These are phyloP conservation scores for Neurospora sp. DNA, from an alignment of 2,329 filamentous ascomycete genomes.

Conservation along the genomic window DNA sequence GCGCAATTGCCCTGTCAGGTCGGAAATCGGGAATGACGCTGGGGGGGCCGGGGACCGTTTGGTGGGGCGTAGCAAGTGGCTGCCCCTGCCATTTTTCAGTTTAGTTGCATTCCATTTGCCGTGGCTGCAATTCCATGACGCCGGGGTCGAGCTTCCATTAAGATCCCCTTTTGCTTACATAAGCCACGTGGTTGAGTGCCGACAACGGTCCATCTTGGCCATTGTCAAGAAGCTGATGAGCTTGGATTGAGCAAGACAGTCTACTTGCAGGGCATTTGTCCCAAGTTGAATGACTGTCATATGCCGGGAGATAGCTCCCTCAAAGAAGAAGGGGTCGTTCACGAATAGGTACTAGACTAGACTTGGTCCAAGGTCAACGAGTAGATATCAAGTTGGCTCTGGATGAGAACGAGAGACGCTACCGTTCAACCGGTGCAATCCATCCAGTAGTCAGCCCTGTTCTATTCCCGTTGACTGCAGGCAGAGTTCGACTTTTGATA, in stretches of 20 bases:
- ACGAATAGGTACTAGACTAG: no score
- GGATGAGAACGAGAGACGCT: background rate
- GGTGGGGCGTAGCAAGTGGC: conserved; percentile 6
- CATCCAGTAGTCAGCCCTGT: background rate
- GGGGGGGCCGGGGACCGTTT: background rate
- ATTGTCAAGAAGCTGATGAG: background rate
- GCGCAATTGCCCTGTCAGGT: background rate
- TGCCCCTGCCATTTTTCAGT: background rate
- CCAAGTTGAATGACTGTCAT: no score
- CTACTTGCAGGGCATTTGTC: no score
- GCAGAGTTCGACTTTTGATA: background rate
- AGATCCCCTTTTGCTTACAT: background rate
- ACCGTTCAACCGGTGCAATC: background rate
- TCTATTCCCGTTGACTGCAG: background rate
- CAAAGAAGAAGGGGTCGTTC: no score
- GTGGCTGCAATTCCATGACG: background rate
- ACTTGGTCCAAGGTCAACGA: background rate
- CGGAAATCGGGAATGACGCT: background rate
- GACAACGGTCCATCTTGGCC: background rate
- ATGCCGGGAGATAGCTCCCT: no score
- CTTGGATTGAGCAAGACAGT: background rate
- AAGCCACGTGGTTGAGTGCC: background rate
- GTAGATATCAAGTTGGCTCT: background rate
- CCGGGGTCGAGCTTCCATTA: background rate
- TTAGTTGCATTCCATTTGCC: background rate